Evolutionary conservation across 108 stramenopile genomes (phyloP).

Genomic region (Pseudonitzschia pungens): DNA sequence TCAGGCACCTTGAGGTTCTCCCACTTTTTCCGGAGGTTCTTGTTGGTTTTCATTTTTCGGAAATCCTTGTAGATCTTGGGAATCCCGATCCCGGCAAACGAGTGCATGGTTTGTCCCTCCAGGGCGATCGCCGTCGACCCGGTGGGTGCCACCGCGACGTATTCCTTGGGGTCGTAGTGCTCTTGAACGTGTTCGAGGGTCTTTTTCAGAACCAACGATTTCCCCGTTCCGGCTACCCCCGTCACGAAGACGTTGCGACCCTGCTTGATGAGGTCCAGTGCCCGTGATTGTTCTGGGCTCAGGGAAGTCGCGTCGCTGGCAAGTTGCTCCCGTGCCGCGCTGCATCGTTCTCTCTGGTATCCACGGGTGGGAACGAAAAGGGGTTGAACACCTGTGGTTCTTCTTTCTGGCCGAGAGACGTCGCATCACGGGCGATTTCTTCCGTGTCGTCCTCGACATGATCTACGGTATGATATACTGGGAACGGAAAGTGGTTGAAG

Average conservation of each 20-base stretch:
- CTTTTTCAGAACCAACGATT: slow-evolving; percentile 50
- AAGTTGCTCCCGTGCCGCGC: no score
- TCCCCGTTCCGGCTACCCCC: slow-evolving; percentile 70
- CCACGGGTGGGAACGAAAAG: no score
- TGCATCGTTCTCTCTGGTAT: no score
- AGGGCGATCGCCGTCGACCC: slow-evolving; percentile 67
- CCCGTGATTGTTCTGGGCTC: slow-evolving; percentile 40
- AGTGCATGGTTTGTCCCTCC: slow-evolving; percentile 83
- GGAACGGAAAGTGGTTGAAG: no score
- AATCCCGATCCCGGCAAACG: slow-evolving; percentile 69
- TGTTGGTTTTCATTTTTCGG: slow-evolving; percentile 46
- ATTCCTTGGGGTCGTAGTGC: slow-evolving; percentile 23
- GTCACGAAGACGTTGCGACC: slow-evolving; percentile 57
- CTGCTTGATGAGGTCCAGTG: slow-evolving; percentile 35
- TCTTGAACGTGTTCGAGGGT: slow-evolving; percentile 40
- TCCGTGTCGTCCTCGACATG: no score
- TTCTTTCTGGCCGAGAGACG: no score
- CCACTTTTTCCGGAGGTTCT: slow-evolving; percentile 46
- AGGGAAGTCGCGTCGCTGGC: not conserved
- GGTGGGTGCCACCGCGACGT: slow-evolving; percentile 68
- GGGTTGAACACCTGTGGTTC: no score
- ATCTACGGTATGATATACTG: no score
- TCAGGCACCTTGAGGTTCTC: slow-evolving; percentile 52
- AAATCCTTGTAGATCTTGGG: slow-evolving; percentile 23
- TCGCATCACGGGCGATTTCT: no score